Conservation (phyloP, 78 protist genomes). For the Speleostelium caveatum region DNA sequence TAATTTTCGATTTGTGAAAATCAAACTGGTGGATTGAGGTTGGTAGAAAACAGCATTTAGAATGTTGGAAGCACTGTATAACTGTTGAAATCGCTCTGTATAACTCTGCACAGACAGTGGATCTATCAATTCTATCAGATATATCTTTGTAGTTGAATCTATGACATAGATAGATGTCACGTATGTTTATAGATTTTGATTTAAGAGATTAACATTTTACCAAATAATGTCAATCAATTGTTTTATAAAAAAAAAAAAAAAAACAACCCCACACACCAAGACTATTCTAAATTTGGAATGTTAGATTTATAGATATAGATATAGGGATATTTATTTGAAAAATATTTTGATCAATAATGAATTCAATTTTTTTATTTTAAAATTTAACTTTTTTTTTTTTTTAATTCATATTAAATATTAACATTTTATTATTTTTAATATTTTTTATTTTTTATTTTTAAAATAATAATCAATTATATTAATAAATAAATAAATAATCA, state of each 20-base stretch:
- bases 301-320: too few relatives aligned
- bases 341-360: slow-evolving; percentile 7
- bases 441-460: neutral
- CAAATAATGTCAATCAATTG: neutral
- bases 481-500: too few relatives aligned
- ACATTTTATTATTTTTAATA: neutral
- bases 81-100: too few relatives aligned
- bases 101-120: too few relatives aligned
- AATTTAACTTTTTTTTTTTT: slow-evolving; percentile 1
- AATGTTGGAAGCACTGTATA: too few relatives aligned
- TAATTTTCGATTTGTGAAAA: too few relatives aligned
- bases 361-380: neutral
- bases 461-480: neutral
- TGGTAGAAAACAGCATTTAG: too few relatives aligned
- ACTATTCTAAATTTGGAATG: neutral
- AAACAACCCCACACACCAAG: neutral
- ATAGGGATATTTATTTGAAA: too few relatives aligned
- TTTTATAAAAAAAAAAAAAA: neutral
- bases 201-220: slow-evolving; percentile 1
- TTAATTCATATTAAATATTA: neutral
- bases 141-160: too few relatives aligned
- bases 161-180: slow-evolving; percentile 1
- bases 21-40: too few relatives aligned
- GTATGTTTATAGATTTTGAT: neutral
- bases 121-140: too few relatives aligned